Evolutionary conservation across 1,284 basidiomycete species (phyloP).

Genomic region (Inonotus obliquus): DNA sequence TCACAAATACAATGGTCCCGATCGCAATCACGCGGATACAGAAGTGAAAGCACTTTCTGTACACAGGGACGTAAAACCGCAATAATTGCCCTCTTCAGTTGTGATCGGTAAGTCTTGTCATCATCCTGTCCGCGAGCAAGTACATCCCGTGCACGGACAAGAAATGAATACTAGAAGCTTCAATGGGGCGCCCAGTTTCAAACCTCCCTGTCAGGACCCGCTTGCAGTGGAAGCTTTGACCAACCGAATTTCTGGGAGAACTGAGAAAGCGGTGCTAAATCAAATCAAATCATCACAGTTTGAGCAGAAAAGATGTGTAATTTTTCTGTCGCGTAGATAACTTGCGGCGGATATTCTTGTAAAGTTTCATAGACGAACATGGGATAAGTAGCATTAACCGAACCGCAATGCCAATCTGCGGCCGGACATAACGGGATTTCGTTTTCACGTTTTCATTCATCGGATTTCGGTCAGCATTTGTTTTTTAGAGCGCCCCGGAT

Average conservation of each 20-base stretch:
- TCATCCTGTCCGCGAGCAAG: too few relatives aligned
- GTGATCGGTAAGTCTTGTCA: too few relatives aligned
- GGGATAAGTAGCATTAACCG: not conserved
- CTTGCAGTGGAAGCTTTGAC: not conserved
- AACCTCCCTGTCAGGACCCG: not conserved
- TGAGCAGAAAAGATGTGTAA: not conserved
- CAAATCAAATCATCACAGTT: not conserved
- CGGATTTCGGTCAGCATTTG: not conserved
- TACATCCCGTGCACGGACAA: too few relatives aligned
- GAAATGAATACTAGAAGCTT: not conserved
- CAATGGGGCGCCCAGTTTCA: not conserved
- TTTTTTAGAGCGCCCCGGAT: constrained; percentile 5
- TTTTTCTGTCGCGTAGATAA: not conserved
- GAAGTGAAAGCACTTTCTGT: not conserved
- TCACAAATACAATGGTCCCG: not conserved
- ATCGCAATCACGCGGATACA: not conserved
- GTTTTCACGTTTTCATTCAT: not conserved
- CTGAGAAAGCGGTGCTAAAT: not conserved
- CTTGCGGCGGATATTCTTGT: constrained; percentile 10
- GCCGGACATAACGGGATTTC: constrained; percentile 12
- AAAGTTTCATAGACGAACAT: constrained; percentile 4
- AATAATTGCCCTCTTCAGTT: not conserved
- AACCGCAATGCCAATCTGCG: constrained; percentile 5
- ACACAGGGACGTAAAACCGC: not conserved
- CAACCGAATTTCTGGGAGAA: not conserved